Base-by-base conservation (phyloP, 2,329 filamentous ascomycete species). In the Claviceps africana region DNA sequence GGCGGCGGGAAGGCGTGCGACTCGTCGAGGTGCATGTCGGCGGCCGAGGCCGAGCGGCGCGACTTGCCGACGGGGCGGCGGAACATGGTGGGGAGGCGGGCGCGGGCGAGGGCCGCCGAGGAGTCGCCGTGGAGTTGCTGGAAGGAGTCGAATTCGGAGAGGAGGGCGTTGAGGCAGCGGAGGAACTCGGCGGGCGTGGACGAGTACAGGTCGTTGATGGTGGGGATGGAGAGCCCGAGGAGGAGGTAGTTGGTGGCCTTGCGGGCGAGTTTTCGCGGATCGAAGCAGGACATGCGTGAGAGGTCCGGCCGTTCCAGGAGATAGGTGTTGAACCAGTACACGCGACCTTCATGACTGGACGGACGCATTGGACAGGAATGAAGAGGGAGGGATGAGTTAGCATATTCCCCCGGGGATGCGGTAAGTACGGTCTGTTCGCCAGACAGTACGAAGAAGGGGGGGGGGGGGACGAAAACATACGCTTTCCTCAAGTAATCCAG, bases 241-340 rank as follows among this genome's bases (percentile, higher is more conserved):
- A 97, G 79, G 53, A 98, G 82, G 67, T 91, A 95, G 67, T 95
- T 95, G 50, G 89, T 94, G 37, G 93, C 91, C 60, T 93, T 87
- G 54, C 90, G 85, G 56, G 88, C 84, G 48, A 96, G 81, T 64
- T 91, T 93, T 57, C 86, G 82, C 4, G 81, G 73, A 54, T 94
- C 86, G 64, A 94, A 91, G 64, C 88, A 95, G 46, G 91, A 83
- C 72, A 96, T 84, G 62, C 84, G 83, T 50, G 78, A 73, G 35
- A 97, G 76, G 66, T 95, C 88, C 31, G 79, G 68, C 61, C 88
- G 86, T 58, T 89, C 87, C 69, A 95, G 95, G 63, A 95, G 85
- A 55, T 95, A 81, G 0, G 93, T 96, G 70, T 96, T 96, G 75
- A 97, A 96, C 90, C 93, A 97, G 72, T 95, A 97, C 43, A 95